phyloP scores from a whole-genome alignment of 208 protist species.

The Crithidia fasciculata region DNA sequence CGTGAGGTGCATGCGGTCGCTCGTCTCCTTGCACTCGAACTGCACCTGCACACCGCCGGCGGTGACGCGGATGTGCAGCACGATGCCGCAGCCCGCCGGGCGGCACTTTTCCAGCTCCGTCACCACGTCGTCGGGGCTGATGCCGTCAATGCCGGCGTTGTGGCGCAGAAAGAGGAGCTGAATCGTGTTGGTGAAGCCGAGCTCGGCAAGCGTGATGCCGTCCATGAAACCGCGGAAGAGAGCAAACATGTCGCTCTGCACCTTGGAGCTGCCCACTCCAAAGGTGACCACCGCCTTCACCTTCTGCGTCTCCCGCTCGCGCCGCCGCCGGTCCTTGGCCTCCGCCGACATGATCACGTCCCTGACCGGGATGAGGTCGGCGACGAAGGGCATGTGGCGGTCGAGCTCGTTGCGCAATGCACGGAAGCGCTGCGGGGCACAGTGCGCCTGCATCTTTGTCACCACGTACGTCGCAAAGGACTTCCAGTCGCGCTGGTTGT shows the following conservation, averaged over 20 bases:
- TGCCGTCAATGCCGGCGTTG: conserved; percentile 81
- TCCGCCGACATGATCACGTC: conserved; percentile 64
- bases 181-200: conserved; percentile 78
- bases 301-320: conserved; percentile 81
- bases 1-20: conserved; percentile 56
- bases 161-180: conserved; percentile 64
- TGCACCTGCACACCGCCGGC: conserved; percentile 47
- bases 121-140: conserved; percentile 40
- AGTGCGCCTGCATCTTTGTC: conserved; percentile 63
- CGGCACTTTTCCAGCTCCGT: conserved; percentile 77
- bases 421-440: conserved; percentile 34
- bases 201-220: conserved; percentile 60
- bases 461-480: conserved; percentile 84
- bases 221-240: conserved; percentile 76
- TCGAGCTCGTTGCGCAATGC: conserved; percentile 59
- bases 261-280: conserved; percentile 77
- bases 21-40: conserved; percentile 54
- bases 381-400: conserved; percentile 80
- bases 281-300: conserved; percentile 61
- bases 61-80: conserved; percentile 41
- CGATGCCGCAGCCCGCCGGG: conserved; percentile 51
- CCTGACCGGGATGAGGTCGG: conserved; percentile 85
- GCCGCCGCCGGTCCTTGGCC: conserved; percentile 55
- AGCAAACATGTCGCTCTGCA: conserved; percentile 90
- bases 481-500: conserved; percentile 83